Base-by-base conservation (phyloP, 768 basidiomycete species). In the Boletus tomentosulus region DNA sequence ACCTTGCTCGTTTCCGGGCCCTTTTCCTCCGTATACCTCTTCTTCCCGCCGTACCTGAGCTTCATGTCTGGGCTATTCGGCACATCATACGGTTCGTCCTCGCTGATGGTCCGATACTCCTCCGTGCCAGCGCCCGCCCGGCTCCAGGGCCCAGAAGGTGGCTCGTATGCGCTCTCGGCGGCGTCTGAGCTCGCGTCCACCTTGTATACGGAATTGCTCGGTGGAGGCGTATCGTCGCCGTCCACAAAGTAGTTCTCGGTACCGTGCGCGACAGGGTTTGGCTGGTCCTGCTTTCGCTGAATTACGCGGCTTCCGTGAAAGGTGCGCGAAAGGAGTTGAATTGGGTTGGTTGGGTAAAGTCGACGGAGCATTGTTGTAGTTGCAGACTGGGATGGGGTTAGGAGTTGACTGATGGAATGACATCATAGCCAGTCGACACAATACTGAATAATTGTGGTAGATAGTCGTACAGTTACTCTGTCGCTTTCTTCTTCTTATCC, bases 401-500 rank as follows among this genome's bases (percentile, higher is more conserved):
- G 41, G 41, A 8, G 39, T 24, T 41, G 22, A 22, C 41, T 33
- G 31, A 15, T 28, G n/a, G 30, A 38, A 55, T 60, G 61, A 63
- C 62, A 58, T 63, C 59, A 34, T 54, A 44, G 6, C 31, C 31
- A 33, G 27, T 27, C 6, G 27, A 27, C 27, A 27, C 27, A 27
- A 27, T 27, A 19, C 33, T 33, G 37, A 13, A 42, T 42, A 34
- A 13, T 34, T 34, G 33, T 34, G 33, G 33, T 28, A 39, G 9
- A 38, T 49, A 48, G 33, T 46, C 22, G 34, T 56, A 55, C 55
- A 54, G 24, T 42, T 59, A 71, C 46, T 70, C 73, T 0, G 50
- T 50, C 11, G 60, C 63, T 58, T 88, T 90, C 76, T 91, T 91
- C 73, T 85, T 89, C 72, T 89, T 88, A 56, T 90, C 89, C 64